phyloP scores from a whole-genome alignment of 2,329 filamentous ascomycete species.

The Passalora sequoiae region DNA sequence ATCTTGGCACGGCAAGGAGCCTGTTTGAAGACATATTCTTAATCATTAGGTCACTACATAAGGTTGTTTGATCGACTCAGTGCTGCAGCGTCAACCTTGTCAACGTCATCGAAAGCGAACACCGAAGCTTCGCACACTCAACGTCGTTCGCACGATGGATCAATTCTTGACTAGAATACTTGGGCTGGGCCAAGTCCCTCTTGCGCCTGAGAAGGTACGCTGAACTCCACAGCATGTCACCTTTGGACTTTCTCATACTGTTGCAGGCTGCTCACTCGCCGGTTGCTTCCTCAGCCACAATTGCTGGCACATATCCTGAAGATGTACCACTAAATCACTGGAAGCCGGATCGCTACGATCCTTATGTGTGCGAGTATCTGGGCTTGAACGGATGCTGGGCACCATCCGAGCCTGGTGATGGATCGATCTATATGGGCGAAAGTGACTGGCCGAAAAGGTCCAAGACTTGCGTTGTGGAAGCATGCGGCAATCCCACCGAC shows the following conservation, averaged over 20 bases:
- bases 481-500: slow-evolving; percentile 14
- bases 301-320: not conserved
- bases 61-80: too few species aligned
- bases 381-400: slow-evolving; percentile 26
- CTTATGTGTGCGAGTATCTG: slow-evolving; percentile 26
- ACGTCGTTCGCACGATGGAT: too few species aligned
- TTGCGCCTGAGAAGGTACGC: not conserved
- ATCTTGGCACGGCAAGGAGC: too few species aligned
- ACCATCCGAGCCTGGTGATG: slow-evolving; percentile 19
- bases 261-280: not conserved
- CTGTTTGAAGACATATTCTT: too few species aligned
- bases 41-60: too few species aligned
- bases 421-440: slow-evolving; percentile 21
- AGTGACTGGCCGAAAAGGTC: slow-evolving; percentile 23
- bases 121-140: too few species aligned
- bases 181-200: not conserved
- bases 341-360: slow-evolving; percentile 23
- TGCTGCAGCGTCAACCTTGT: too few species aligned
- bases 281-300: not conserved
- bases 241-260: not conserved
- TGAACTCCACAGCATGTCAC: not conserved
- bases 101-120: too few species aligned
- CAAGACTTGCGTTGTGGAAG: slow-evolving; percentile 21
- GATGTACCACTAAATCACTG: slow-evolving; percentile 5
- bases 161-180: not conserved